phyloP scores from a whole-genome alignment of 805 yeast species.

The Scheffersomyces lignosus region DNA sequence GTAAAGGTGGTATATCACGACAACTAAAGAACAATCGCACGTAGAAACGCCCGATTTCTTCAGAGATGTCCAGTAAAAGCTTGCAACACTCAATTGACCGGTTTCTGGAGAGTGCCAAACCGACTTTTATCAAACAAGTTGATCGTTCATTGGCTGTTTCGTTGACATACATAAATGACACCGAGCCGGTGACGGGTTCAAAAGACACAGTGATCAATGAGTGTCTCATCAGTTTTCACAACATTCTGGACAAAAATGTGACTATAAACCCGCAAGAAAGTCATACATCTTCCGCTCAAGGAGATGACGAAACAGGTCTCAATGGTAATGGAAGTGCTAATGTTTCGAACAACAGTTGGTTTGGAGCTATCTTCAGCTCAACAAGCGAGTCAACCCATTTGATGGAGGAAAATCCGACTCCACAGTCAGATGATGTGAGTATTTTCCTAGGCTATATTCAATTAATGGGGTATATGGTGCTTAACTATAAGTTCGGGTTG shows the following conservation, averaged over 20 bases:
- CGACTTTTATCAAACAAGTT: constrained; percentile 18
- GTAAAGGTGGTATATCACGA: too few species aligned
- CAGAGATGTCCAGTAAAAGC: neutral
- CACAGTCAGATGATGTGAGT: constrained; percentile 6
- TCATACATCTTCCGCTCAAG: neutral
- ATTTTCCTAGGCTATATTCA: constrained; percentile 40
- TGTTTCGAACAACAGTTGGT: neutral
- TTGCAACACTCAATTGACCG: neutral
- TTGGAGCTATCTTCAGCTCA: neutral
- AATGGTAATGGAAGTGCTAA: too few species aligned
- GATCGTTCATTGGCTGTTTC: constrained; percentile 21
- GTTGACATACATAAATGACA: constrained; percentile 14
- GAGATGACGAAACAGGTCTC: too few species aligned
- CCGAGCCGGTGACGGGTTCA: neutral
- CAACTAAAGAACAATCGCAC: too few species aligned
- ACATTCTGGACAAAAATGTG: constrained; percentile 14
- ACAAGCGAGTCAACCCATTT: neutral
- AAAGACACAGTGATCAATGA: constrained; percentile 6
- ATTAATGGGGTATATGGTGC: constrained; percentile 38
- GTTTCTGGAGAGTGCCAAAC: neutral
- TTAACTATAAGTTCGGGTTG: constrained; percentile 34
- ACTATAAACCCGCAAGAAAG: constrained; percentile 10
- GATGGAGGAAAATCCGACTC: neutral
- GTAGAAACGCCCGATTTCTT: too few species aligned
- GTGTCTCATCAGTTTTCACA: constrained; percentile 22